Evolutionary conservation across 2,329 filamentous ascomycete genomes (phyloP), one percentile per base, ranked within the genome.

Genomic region (Calcarisporium arbuscula): DNA sequence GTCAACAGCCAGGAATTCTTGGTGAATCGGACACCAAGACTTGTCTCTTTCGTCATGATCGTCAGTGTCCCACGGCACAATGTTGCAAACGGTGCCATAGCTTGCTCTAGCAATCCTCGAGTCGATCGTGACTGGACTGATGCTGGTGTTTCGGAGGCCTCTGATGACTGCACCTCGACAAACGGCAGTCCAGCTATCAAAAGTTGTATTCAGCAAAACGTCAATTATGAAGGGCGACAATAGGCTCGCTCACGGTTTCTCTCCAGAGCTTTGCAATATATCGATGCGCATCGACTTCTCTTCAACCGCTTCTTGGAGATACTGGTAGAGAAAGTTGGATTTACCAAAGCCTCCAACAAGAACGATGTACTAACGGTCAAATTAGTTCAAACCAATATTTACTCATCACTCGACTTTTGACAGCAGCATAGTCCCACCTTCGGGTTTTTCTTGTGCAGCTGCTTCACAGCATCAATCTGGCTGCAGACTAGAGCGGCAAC

Each of bases 321-420:
- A 35, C 3, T 39, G 27, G 9, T 39, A 43, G 1, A 67, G 36
- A 5, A 57, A 61, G 0, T 30, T 20, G 11, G 48, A 57, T 3
- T 54, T 42, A 0, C 64, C 62, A 5, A 67, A 58, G 0, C 62
- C 64, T 0, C 64, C 63, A 0, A 59, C 61, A 0, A 67, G 48
- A 2, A 64, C 47, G 5, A 66, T 34, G 17, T 54, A 57, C 63
- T 65, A 17, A 9, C 4, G 14, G 5, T 1, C 3, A n/a, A 3
- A 15, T 32, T 15, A 32, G 28, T n/a, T n/a, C 1, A 15, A 23
- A 6, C 6, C 5, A 11, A n/a, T 4, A n/a, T 28, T 10, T 22
- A 30, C 4, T 17, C 15, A 18, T 19, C 21, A 14, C 6, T 28
- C 14, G 11, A 27, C 9, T 15, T 9, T 7, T 11, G 4, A 18